Conservation (phyloP, 164 flowering plant species). For the Dillenia suffruticosa region DNA sequence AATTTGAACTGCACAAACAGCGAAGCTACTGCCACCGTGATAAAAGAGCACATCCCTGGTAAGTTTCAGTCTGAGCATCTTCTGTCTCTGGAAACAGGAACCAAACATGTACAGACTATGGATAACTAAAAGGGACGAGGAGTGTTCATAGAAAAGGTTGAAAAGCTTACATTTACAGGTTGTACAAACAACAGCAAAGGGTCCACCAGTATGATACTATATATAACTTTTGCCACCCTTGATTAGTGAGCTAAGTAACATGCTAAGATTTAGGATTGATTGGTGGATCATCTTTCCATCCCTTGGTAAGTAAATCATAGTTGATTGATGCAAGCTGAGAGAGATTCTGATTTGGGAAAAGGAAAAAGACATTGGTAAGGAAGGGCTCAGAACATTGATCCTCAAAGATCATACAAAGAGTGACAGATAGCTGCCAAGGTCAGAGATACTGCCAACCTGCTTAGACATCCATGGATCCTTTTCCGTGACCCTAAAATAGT, state of each 20-base stretch:
- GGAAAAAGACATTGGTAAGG: background rate
- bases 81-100: slow-evolving; percentile 34
- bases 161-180: slow-evolving; percentile 68
- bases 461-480: too few relatives aligned
- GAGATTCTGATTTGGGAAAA: slow-evolving; percentile 55
- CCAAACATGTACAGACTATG: background rate
- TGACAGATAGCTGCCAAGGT: too few relatives aligned
- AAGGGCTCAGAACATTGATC: background rate
- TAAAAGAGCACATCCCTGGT: slow-evolving; percentile 27
- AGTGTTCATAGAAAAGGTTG: too few relatives aligned
- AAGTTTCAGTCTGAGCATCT: slow-evolving; percentile 17
- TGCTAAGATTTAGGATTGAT: slow-evolving; percentile 31
- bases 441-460: too few relatives aligned
- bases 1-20: slow-evolving; percentile 13
- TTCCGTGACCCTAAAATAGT: too few relatives aligned
- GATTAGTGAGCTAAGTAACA: background rate
- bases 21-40: slow-evolving; percentile 11
- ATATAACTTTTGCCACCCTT: slow-evolving; percentile 1
- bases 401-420: too few relatives aligned
- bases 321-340: slow-evolving; percentile 98
- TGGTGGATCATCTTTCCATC: slow-evolving; percentile 74
- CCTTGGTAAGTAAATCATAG: slow-evolving; percentile 86
- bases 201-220: slow-evolving; percentile 2
- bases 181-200: slow-evolving; percentile 29
- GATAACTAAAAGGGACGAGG: background rate